These are phyloP conservation scores for Tremellales sp. DNA, from an alignment of 1,284 basidiomycete species.

Conservation along the genomic window DNA sequence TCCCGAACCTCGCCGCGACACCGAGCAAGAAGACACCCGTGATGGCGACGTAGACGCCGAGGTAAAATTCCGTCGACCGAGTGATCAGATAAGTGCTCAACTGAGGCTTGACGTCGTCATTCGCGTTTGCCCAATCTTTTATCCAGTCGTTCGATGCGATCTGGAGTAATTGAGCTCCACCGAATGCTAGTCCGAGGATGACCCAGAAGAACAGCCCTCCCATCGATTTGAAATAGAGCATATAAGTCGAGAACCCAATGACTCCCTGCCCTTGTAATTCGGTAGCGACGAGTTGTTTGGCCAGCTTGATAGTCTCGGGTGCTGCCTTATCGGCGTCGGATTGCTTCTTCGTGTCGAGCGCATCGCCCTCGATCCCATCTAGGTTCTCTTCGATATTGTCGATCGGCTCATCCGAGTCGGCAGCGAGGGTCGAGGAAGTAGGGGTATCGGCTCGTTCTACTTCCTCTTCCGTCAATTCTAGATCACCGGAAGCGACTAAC, in stretches of 20 bases:
- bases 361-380: slow-evolving; percentile 65
- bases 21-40: slow-evolving; percentile 36
- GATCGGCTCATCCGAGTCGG: slow-evolving; percentile 1
- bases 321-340: slow-evolving; percentile 27
- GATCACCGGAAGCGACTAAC: slow-evolving; percentile 20
- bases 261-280: slow-evolving; percentile 37
- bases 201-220: slow-evolving; percentile 40
- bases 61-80: slow-evolving; percentile 33
- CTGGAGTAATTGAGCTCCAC: slow-evolving; percentile 42
- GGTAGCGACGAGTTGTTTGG: slow-evolving; percentile 42
- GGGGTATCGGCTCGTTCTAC: not conserved
- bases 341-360: slow-evolving; percentile 48
- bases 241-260: slow-evolving; percentile 35
- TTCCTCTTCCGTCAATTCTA: slow-evolving; percentile 22
- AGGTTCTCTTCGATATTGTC: slow-evolving; percentile 36
- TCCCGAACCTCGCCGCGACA: slow-evolving; percentile 36
- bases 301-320: slow-evolving; percentile 15
- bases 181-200: slow-evolving; percentile 29
- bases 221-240: slow-evolving; percentile 40
- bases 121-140: slow-evolving; percentile 43
- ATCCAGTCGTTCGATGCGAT: slow-evolving; percentile 46
- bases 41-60: slow-evolving; percentile 38
- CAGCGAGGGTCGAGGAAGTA: slow-evolving; percentile 3
- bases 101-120: slow-evolving; percentile 3
- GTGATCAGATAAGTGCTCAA: not conserved